Conservation (phyloP, 139 green algal species). For the Protoeuglena noctilucae region DNA sequence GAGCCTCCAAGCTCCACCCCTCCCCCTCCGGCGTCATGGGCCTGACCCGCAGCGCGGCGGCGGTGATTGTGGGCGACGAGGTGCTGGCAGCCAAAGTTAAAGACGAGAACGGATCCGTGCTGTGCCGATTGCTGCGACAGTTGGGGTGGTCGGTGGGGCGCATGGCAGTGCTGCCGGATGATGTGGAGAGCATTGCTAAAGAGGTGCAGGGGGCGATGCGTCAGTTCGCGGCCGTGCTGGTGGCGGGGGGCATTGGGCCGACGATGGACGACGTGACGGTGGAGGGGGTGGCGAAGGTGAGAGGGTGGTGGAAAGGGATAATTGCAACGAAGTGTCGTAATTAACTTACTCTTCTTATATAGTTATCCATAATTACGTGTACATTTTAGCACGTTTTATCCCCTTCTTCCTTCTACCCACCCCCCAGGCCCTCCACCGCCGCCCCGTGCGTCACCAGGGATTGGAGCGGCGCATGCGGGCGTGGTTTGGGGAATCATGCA, state of each 20-base stretch:
- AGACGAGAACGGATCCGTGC: constrained; percentile 53
- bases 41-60: constrained; percentile 6
- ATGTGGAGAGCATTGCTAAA: constrained; percentile 37
- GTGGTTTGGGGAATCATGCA: background rate
- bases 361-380: too few species aligned
- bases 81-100: constrained; percentile 41
- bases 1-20: too few species aligned
- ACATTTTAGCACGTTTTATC: too few species aligned
- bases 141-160: constrained; percentile 28
- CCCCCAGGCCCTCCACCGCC: constrained; percentile 20
- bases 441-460: background rate
- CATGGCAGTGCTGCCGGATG: constrained; percentile 49
- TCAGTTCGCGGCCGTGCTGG: constrained; percentile 15
- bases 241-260: constrained; percentile 25
- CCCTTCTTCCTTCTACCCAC: constrained; percentile 18
- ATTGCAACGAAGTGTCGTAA: background rate
- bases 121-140: constrained; percentile 38
- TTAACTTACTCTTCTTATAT: background rate
- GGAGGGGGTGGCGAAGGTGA: constrained; percentile 20
- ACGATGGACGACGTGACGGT: constrained; percentile 35
- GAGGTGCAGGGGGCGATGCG: constrained; percentile 14
- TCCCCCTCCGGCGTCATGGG: too few species aligned
- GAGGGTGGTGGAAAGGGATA: background rate
- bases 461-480: constrained; percentile 7
- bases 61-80: constrained; percentile 31